These are phyloP conservation scores for Globisporangium camurandrum DNA, from an alignment of 352 stramenopile species.

Conservation along the genomic window DNA sequence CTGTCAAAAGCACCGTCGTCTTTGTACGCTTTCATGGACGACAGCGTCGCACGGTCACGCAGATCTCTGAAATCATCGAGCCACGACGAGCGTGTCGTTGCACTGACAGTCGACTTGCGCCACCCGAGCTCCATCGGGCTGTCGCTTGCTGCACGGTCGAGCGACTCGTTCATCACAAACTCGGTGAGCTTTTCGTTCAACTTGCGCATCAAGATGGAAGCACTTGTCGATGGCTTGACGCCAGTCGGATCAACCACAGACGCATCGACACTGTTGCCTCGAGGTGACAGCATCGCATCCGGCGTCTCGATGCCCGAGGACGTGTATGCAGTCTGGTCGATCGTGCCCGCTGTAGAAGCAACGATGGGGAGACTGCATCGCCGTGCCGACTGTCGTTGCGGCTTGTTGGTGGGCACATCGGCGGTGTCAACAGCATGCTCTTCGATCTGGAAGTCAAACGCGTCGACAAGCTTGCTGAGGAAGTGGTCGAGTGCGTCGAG, in stretches of 20 bases:
- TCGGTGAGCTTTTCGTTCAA: slow-evolving; percentile 19
- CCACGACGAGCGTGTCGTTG: slow-evolving; percentile 3
- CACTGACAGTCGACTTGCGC: not conserved
- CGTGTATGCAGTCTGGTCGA: not conserved
- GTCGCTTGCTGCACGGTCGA: slow-evolving; percentile 4
- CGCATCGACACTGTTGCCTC: not conserved
- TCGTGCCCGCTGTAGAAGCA: not conserved
- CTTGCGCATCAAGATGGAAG: slow-evolving; percentile 5
- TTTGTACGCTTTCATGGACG: not conserved
- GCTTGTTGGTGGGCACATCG: too few species aligned
- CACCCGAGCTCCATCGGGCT: slow-evolving; percentile 22
- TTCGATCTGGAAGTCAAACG: slow-evolving; percentile 28
- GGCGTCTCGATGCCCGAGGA: not conserved
- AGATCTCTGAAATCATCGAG: slow-evolving; percentile 4
- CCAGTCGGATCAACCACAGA: not conserved
- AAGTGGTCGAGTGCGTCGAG: slow-evolving; percentile 20
- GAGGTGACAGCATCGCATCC: slow-evolving; percentile 13
- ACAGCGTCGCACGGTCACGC: slow-evolving; percentile 1
- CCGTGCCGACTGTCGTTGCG: not conserved
- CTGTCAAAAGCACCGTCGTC: not conserved
- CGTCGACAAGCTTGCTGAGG: slow-evolving; percentile 31
- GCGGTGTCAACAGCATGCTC: not conserved
- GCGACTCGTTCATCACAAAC: slow-evolving; percentile 19
- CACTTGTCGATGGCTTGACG: not conserved
- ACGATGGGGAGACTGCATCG: too few species aligned